Evolutionary conservation across 768 basidiomycete genomes (phyloP), one percentile per base, ranked within the genome.

Genomic region (Sporobolomyces pararoseus): DNA sequence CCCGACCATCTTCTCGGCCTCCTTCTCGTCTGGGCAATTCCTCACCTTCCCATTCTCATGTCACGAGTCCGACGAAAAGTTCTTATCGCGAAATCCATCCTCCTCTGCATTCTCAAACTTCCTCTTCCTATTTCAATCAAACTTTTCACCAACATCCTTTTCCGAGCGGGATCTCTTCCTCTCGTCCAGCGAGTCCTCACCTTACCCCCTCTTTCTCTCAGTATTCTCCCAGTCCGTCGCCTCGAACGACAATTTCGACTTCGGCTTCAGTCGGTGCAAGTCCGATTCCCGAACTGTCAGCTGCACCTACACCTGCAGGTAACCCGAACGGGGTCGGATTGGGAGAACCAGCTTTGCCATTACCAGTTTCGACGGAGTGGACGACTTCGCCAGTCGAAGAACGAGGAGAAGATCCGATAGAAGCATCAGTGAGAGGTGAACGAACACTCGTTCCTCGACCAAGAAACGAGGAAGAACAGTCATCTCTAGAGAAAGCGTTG

Each of bases 321-420:
- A 16, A 42, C 10, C 44, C 29, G 0, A 44, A 34, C 7, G 62
- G 63, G 3, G 25, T 62, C 19, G 63, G 68, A 0, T 46, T 70
- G 16, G 69, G 69, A 31, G 53, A 73, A 44, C 67, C 72, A 5
- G 72, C 72, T 4, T 32, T 72, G 19, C 62, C 62, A 7, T 25
- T 69, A 3, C 54, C 64, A 13, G 3, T 39, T 0, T n/a, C 47
- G 46, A 39, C 46, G 21, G 59, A 37, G 2, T 54, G 34, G 66
- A 54, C 44, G 51, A 14, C 3, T 44, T 46, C 51, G 13, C 53
- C 64, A 10, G 23, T 58, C 34, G 68, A 63, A 7, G 53, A 39
- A 34, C 6, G 69, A 34, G 46, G 19, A 6, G 58, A 59, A 23
- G 42, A 59, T 17, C 9, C 6, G 19, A 29, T 59, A 4, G 51